Evolutionary conservation across 148 eudicot species (phyloP).

Genomic region (Polygonum maritimum): DNA sequence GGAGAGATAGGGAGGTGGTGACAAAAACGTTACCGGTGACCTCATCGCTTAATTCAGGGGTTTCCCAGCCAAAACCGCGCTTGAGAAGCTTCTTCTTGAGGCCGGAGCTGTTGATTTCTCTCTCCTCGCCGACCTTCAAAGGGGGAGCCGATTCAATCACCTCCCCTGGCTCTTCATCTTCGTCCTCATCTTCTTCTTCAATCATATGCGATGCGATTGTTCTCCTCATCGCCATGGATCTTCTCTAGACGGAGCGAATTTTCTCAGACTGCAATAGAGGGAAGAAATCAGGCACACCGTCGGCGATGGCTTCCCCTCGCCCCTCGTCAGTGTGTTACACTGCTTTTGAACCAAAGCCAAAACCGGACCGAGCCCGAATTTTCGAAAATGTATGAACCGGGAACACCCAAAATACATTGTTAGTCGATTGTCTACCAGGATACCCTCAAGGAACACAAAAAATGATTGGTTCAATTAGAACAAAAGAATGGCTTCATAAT

Average conservation of each 20-base stretch:
- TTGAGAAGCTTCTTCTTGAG: conserved; percentile 49
- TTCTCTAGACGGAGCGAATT: not conserved
- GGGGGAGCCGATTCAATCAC: conserved; percentile 65
- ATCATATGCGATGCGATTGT: conserved; percentile 24
- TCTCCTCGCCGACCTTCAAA: conserved; percentile 48
- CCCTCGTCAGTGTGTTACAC: not conserved
- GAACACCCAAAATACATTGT: too few species aligned
- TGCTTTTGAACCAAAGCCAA: not conserved
- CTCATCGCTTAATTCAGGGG: conserved; percentile 54
- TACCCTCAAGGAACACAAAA: too few species aligned
- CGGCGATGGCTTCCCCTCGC: not conserved
- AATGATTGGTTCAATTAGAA: too few species aligned
- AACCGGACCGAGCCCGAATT: too few species aligned
- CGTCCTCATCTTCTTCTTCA: conserved; percentile 28
- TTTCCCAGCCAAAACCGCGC: conserved; percentile 39
- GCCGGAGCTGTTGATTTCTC: conserved; percentile 37
- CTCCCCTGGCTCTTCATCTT: conserved; percentile 58
- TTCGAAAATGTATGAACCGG: too few species aligned
- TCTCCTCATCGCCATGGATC: conserved; percentile 17
- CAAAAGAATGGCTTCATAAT: too few species aligned
- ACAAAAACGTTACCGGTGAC: conserved; percentile 31
- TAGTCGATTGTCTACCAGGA: too few species aligned
- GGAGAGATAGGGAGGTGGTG: not conserved
- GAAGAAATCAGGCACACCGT: not conserved
- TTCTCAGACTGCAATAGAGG: not conserved